Percentiles rank a stretch among this genome's conserved stretches.
Evolutionary conservation across 192 early-diverging fungal species (phyloP).

Genomic region (Fimicolochytrium jonesii): DNA sequence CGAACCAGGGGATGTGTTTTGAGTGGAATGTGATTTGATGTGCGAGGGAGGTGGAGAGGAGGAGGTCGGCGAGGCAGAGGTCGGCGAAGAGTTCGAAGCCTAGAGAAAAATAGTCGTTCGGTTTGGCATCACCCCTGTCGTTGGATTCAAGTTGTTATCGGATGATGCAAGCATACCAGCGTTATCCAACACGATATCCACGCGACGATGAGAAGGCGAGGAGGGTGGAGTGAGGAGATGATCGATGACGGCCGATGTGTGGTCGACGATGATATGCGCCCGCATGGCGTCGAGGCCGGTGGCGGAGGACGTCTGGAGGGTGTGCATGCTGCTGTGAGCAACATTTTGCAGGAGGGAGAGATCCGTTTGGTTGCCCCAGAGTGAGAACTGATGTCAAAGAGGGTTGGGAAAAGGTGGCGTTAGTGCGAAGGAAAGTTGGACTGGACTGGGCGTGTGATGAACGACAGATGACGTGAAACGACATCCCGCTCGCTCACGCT

Average conservation of each 20-base stretch:
- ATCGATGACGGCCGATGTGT: conserved; percentile 61
- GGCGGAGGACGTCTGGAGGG: conserved; percentile 55
- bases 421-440: too few species aligned
- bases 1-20: conserved; percentile 94
- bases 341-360: conserved; percentile 74
- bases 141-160: too few species aligned
- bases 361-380: conserved; percentile 91
- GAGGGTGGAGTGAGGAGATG: too few species aligned
- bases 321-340: conserved; percentile 60
- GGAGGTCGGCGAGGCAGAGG: conserved; percentile 79
- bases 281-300: conserved; percentile 43
- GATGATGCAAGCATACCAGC: conserved; percentile 47
- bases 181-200: conserved; percentile 90
- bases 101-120: conserved; percentile 6
- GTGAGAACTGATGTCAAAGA: conserved; percentile 50
- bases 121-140: background rate
- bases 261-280: conserved; percentile 67
- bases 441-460: too few species aligned
- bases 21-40: conserved; percentile 71
- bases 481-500: too few species aligned
- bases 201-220: too few species aligned
- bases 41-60: conserved; percentile 65
- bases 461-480: too few species aligned
- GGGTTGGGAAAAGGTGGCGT: background rate
- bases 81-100: conserved; percentile 91